Conservation (phyloP, 106 monocot genomes). For the Xerophyta viscosa region DNA sequence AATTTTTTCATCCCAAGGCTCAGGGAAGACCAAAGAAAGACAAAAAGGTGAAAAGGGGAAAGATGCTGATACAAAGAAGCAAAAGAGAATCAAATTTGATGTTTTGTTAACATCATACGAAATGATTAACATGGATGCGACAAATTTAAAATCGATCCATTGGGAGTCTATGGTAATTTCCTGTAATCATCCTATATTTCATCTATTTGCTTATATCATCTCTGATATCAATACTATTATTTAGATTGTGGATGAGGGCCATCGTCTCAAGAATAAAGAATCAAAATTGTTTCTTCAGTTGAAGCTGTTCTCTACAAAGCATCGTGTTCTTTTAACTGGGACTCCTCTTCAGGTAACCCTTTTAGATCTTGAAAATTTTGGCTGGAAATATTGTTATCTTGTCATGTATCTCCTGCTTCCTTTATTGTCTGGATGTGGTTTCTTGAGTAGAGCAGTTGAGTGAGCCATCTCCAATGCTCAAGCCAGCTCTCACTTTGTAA, state of each 20-base stretch:
- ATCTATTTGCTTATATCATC: no score
- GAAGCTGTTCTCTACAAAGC: slow-evolving; percentile 75
- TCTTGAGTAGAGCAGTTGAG: no score
- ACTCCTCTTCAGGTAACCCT: slow-evolving; percentile 99
- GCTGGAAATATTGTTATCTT: no score
- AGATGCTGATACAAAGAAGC: slow-evolving; percentile 26
- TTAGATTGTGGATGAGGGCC: slow-evolving; percentile 97
- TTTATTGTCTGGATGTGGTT: no score
- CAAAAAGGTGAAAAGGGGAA: slow-evolving; percentile 43
- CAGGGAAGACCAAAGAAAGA: slow-evolving; percentile 48
- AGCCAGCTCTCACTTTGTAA: no score
- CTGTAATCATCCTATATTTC: background rate
- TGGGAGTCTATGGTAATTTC: slow-evolving; percentile 90
- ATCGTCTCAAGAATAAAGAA: slow-evolving; percentile 96
- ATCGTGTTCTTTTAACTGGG: slow-evolving; percentile 94
- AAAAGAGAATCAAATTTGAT: slow-evolving; percentile 78
- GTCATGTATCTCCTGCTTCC: no score
- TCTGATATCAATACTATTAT: no score
- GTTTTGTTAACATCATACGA: slow-evolving; percentile 98
- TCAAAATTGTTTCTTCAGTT: slow-evolving; percentile 93
- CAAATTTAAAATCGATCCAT: slow-evolving; percentile 58
- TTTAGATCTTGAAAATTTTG: no score
- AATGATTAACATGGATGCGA: slow-evolving; percentile 95
- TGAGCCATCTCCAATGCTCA: no score
- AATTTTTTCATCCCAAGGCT: slow-evolving; percentile 85